Conservation (phyloP, 1,284 basidiomycete species). For the Sphaerobolus stellatus region DNA sequence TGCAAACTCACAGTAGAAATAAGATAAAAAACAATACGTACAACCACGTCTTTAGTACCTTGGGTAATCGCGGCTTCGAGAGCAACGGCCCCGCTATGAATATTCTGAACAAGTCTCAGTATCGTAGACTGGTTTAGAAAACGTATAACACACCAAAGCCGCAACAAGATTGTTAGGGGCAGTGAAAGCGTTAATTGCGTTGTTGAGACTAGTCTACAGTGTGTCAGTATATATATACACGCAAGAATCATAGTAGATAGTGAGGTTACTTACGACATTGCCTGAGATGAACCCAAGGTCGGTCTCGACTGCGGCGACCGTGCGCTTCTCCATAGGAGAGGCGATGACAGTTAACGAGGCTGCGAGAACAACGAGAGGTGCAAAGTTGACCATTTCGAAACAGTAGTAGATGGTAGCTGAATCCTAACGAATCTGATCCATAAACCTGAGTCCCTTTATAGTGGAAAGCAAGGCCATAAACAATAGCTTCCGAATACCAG, state of each 20-base stretch:
- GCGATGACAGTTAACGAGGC: neutral
- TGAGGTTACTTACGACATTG: neutral
- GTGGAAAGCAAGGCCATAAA: no score
- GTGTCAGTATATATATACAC: neutral
- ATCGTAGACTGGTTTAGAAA: neutral
- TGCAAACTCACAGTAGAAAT: neutral
- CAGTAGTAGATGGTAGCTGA: neutral
- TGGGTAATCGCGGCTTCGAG: neutral
- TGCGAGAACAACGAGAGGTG: slow-evolving; percentile 2
- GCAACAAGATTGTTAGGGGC: neutral
- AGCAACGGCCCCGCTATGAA: neutral
- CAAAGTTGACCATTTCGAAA: slow-evolving; percentile 1
- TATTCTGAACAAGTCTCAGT: neutral
- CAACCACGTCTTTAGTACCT: slow-evolving; percentile 4
- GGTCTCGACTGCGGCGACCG: slow-evolving; percentile 7
- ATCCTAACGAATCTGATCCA: no score
- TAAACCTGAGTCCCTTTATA: no score
- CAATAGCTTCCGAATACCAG: no score
- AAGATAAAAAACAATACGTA: neutral
- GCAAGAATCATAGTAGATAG: neutral
- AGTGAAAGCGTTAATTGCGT: neutral
- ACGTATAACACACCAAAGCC: neutral
- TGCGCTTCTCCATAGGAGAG: slow-evolving; percentile 1
- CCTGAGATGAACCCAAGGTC: neutral
- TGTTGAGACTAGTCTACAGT: neutral